Percentiles rank a stretch among this genome's conserved stretches.
These are phyloP conservation scores for Homolaphlyctis polyrhiza DNA, from an alignment of 371 early-diverging fungal genomes.

Conservation along the genomic window DNA sequence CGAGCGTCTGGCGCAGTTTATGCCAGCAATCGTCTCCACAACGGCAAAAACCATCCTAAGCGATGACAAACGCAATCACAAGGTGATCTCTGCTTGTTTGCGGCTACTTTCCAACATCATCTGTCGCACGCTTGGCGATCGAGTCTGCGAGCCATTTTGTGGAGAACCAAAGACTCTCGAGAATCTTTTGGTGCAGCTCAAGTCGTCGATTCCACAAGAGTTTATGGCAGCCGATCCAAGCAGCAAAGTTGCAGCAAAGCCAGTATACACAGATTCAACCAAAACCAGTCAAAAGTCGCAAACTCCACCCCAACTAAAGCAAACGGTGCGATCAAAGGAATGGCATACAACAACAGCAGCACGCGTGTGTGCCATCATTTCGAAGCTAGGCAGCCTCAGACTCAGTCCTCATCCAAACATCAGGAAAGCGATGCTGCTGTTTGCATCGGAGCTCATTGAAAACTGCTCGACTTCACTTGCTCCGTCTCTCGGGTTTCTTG, in stretches of 20 bases:
- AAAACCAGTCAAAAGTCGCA: no score
- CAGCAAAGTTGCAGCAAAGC: background rate
- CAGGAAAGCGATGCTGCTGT: slow-evolving; percentile 38
- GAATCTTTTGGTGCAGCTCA: background rate
- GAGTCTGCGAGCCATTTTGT: background rate
- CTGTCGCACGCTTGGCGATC: background rate
- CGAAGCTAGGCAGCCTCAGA: slow-evolving; percentile 22
- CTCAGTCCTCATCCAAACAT: slow-evolving; percentile 40
- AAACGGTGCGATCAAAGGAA: background rate
- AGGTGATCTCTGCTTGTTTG: slow-evolving; percentile 32
- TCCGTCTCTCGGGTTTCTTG: slow-evolving; percentile 29
- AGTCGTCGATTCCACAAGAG: no score
- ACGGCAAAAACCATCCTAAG: slow-evolving; percentile 34
- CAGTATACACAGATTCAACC: background rate
- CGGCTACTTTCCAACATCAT: slow-evolving; percentile 3
- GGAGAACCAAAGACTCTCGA: background rate
- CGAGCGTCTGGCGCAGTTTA: slow-evolving; percentile 29
- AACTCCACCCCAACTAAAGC: no score
- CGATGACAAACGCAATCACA: slow-evolving; percentile 47
- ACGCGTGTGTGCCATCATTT: background rate
- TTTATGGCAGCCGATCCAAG: no score
- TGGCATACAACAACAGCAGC: background rate
- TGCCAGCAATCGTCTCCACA: slow-evolving; percentile 44
- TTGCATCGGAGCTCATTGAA: slow-evolving; percentile 33
- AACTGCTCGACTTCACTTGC: slow-evolving; percentile 38